Evolutionary conservation across 345 rosid species (phyloP).

Genomic region (Lepidium sativum): DNA sequence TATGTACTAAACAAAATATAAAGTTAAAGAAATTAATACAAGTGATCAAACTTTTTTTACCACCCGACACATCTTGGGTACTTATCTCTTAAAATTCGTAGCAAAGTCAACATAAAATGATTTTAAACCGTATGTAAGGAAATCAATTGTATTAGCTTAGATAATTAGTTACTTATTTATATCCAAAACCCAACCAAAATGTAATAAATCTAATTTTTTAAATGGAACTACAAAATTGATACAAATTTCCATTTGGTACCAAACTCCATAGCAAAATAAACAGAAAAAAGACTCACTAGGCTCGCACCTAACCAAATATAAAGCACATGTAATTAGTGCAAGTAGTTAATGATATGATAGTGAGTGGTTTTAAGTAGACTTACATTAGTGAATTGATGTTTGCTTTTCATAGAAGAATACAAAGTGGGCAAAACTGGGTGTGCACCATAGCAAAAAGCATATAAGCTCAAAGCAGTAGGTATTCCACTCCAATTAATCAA

Average conservation of each 20-base stretch:
- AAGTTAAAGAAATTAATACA: too few species aligned
- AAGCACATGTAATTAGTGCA: not conserved
- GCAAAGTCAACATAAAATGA: too few species aligned
- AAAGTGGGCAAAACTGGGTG: slow-evolving; percentile 39
- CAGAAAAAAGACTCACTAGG: not conserved
- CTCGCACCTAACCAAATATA: not conserved
- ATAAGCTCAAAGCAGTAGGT: slow-evolving; percentile 38
- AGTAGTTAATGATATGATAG: not conserved
- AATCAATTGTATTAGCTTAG: too few species aligned
- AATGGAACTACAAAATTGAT: not conserved
- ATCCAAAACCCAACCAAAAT: not conserved
- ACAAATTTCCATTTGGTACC: not conserved
- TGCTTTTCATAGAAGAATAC: slow-evolving; percentile 38
- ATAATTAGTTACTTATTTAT: not conserved
- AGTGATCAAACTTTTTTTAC: too few species aligned
- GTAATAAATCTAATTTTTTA: not conserved
- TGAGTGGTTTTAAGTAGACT: not conserved
- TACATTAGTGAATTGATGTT: slow-evolving; percentile 36
- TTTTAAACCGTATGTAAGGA: too few species aligned
- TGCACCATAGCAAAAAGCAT: slow-evolving; percentile 41
- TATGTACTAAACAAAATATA: too few species aligned
- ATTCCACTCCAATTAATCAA: slow-evolving; percentile 28
- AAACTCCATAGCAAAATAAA: not conserved
- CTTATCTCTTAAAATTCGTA: too few species aligned
- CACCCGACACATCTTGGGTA: too few species aligned